phyloP scores from a whole-genome alignment of 2,329 filamentous ascomycete genomes.

The Cercospora nicotianae region DNA sequence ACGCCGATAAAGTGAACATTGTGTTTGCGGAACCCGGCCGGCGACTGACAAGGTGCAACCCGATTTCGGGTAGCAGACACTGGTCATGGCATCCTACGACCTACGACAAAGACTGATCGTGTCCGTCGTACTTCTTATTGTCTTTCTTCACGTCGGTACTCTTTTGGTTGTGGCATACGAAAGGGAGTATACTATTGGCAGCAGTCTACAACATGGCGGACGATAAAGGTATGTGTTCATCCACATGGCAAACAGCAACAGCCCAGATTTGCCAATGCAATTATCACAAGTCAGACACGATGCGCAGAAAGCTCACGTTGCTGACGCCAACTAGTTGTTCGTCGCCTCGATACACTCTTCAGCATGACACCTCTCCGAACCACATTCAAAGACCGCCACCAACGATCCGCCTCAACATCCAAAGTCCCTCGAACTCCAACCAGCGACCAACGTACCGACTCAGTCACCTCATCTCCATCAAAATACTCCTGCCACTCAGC shows the following conservation, averaged over 20 bases:
- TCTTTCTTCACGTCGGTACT: constrained; percentile 7
- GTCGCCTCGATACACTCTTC: constrained; percentile 2
- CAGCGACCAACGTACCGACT: not conserved
- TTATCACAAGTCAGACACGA: not conserved
- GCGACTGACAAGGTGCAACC: not conserved
- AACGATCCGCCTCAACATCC: not conserved
- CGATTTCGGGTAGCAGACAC: not conserved
- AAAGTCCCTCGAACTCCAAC: not conserved
- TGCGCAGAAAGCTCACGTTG: constrained; percentile 5
- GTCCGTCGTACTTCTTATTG: constrained; percentile 9
- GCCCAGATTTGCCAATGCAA: not conserved
- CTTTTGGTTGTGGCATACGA: constrained; percentile 12
- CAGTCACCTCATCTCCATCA: not conserved
- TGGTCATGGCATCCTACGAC: constrained; percentile 9
- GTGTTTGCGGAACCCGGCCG: not conserved
- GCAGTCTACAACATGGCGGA: constrained; percentile 1
- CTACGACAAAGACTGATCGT: constrained; percentile 1
- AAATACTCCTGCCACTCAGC: not conserved
- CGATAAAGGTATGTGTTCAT: constrained; percentile 3
- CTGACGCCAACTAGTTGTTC: not conserved
- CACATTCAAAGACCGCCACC: constrained; percentile 3
- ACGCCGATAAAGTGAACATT: not conserved
- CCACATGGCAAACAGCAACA: not conserved
- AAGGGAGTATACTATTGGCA: not conserved
- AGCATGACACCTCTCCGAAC: not conserved